Evolutionary conservation across 2,329 filamentous ascomycete species (phyloP), one percentile per base, ranked within the genome.

Genomic region (Xylaria sp.): DNA sequence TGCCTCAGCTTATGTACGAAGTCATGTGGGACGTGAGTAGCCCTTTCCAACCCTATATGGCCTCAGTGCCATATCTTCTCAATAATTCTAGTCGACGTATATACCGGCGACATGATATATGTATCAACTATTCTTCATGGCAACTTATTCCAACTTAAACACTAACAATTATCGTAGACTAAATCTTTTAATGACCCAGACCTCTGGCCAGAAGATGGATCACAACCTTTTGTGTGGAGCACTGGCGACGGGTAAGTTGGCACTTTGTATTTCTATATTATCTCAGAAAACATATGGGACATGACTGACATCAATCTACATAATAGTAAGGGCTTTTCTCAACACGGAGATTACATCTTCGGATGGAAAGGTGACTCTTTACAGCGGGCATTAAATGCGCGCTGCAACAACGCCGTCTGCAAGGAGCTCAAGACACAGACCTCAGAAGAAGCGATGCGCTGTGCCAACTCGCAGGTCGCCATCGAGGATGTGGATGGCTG

Each of bases 1-100:
- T 89, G 3, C 82, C 88, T 26, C 88, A 87, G 36, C 81, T 90
- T 67, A 89, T 90, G 81, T 87, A 83, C 75, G 88, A 90, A 77
- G 84, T 88, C 61, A 84, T 87, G 74, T 90, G 84, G 82, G 79
- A 82, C 61, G 75, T 76, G 62, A 79, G 73, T 64, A 6, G 6
- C 38, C 20, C 13, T 51, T 53, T 33, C 36, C 11, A 10, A 2
- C 11, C 23, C 40, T 33, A 3, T 51, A 9, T 13, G 9, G 4
- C 13, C 17, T 33, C 15, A 53, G 2, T 10, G 7, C n/a, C 3
- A 6, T 10, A 3, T 11, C 5, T 13, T 7, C 13, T 53, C 26
- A 10, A 53, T 33, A n/a, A 2, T 7, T 9, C 28, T 4, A 49
- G 49, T 31, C n/a, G n/a, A n/a, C n/a, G n/a, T n/a, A n/a, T n/a